These are phyloP conservation scores for Saccharomycopsis vini DNA, from an alignment of 805 yeast genomes.

Conservation along the genomic window DNA sequence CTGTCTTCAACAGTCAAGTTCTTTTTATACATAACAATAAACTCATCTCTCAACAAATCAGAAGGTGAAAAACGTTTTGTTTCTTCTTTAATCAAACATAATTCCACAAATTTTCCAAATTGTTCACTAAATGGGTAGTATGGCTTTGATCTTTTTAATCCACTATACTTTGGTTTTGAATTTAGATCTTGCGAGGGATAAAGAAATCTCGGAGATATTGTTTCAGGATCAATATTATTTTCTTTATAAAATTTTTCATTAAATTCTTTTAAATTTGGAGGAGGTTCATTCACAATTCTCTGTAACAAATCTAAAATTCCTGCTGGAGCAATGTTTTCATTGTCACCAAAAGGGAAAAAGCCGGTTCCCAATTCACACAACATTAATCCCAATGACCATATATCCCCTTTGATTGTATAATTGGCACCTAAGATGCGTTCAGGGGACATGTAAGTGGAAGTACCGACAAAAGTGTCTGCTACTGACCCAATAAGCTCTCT, in stretches of 20 bases:
- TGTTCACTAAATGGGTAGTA: slow-evolving; percentile 31
- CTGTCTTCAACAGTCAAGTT: slow-evolving; percentile 23
- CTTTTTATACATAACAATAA: slow-evolving; percentile 28
- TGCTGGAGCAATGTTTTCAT: slow-evolving; percentile 47
- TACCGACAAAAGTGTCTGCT: slow-evolving; percentile 97
- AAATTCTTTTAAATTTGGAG: slow-evolving; percentile 57
- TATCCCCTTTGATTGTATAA: slow-evolving; percentile 91
- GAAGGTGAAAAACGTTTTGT: slow-evolving; percentile 61
- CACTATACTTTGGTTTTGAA: no score
- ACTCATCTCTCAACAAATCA: slow-evolving; percentile 41
- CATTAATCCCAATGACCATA: slow-evolving; percentile 94
- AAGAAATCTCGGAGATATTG: slow-evolving; percentile 1
- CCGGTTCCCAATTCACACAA: slow-evolving; percentile 85
- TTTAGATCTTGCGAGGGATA: slow-evolving; percentile 12
- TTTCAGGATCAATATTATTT: slow-evolving; percentile 25
- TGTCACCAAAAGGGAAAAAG: slow-evolving; percentile 63
- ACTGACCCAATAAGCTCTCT: slow-evolving; percentile 87
- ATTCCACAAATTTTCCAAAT: slow-evolving; percentile 60
- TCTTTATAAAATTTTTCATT: slow-evolving; percentile 24
- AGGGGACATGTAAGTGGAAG: slow-evolving; percentile 96
- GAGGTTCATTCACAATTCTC: slow-evolving; percentile 86
- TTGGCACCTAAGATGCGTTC: slow-evolving; percentile 93
- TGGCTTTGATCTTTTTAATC: slow-evolving; percentile 8
- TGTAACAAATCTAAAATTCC: slow-evolving; percentile 87
- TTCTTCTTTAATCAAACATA: slow-evolving; percentile 68